These are phyloP conservation scores for Mimosa bimucronata DNA, from an alignment of 306 rosid genomes.

Conservation along the genomic window DNA sequence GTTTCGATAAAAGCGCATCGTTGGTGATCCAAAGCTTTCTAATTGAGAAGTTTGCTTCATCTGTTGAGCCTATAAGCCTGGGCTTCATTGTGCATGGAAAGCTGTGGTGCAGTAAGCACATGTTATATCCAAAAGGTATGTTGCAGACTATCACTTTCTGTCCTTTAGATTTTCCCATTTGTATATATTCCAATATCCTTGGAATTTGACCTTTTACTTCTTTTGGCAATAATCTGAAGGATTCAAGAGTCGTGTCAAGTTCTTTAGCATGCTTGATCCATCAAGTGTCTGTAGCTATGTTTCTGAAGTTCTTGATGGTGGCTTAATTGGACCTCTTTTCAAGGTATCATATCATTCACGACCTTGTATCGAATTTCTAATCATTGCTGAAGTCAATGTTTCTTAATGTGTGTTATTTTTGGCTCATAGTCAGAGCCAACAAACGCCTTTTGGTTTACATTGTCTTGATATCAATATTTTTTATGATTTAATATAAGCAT, in stretches of 20 bases:
- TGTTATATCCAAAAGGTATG: slow-evolving; percentile 89
- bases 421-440: background rate
- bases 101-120: slow-evolving; percentile 70
- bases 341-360: slow-evolving; percentile 56
- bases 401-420: slow-evolving; percentile 24
- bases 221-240: slow-evolving; percentile 58
- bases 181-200: background rate
- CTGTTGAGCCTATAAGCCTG: slow-evolving; percentile 56
- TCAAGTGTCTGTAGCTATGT: slow-evolving; percentile 61
- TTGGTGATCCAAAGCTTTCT: slow-evolving; percentile 31
- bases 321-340: slow-evolving; percentile 87
- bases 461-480: background rate
- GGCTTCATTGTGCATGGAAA: slow-evolving; percentile 74
- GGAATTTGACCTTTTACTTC: slow-evolving; percentile 29
- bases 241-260: slow-evolving; percentile 72
- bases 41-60: slow-evolving; percentile 40
- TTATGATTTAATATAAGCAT: background rate
- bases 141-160: slow-evolving; percentile 10
- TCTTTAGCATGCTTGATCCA: slow-evolving; percentile 70
- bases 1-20: slow-evolving; percentile 26
- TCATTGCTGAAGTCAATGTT: slow-evolving; percentile 26
- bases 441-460: background rate
- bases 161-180: slow-evolving; percentile 5
- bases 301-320: slow-evolving; percentile 88
- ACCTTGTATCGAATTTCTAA: slow-evolving; percentile 26